phyloP scores from a whole-genome alignment of 23 red algal species.

The Gracilaria vermiculophylla region DNA sequence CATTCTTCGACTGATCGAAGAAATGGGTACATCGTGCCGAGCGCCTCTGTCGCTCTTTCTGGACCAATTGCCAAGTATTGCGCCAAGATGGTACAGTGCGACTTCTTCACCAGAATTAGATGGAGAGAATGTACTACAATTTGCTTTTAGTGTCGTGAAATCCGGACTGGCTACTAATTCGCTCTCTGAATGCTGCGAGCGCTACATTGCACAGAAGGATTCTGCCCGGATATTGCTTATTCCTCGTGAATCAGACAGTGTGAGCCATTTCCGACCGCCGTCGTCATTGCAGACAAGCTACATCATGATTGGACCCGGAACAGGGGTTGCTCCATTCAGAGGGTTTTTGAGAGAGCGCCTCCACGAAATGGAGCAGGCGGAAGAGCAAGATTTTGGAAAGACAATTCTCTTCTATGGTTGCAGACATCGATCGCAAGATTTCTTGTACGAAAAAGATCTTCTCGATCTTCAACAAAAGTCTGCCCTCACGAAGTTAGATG shows the following conservation, averaged over 20 bases:
- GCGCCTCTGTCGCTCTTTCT: constrained; percentile 39
- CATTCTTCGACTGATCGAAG: constrained; percentile 40
- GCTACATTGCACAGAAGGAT: not conserved
- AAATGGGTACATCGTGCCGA: constrained; percentile 45
- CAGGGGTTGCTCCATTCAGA: constrained; percentile 72
- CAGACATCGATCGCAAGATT: constrained; percentile 74
- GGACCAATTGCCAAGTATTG: constrained; percentile 35
- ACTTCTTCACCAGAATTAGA: constrained; percentile 76
- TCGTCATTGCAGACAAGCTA: constrained; percentile 41
- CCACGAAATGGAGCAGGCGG: not conserved
- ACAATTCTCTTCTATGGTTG: constrained; percentile 91
- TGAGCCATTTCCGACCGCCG: constrained; percentile 76
- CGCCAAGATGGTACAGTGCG: constrained; percentile 62
- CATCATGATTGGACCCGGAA: constrained; percentile 99
- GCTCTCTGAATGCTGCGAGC: not conserved
- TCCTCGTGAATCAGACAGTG: constrained; percentile 43
- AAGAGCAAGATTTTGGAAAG: not conserved
- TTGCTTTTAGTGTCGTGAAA: constrained; percentile 62
- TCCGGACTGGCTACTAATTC: constrained; percentile 42
- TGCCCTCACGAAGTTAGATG: constrained; percentile 47
- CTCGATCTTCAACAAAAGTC: constrained; percentile 10
- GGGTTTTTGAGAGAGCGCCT: constrained; percentile 64
- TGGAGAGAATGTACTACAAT: constrained; percentile 63
- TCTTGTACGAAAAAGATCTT: constrained; percentile 79
- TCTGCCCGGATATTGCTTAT: constrained; percentile 17